Base-by-base conservation (phyloP, 306 rosid species). In the Acmispon strigosus region DNA sequence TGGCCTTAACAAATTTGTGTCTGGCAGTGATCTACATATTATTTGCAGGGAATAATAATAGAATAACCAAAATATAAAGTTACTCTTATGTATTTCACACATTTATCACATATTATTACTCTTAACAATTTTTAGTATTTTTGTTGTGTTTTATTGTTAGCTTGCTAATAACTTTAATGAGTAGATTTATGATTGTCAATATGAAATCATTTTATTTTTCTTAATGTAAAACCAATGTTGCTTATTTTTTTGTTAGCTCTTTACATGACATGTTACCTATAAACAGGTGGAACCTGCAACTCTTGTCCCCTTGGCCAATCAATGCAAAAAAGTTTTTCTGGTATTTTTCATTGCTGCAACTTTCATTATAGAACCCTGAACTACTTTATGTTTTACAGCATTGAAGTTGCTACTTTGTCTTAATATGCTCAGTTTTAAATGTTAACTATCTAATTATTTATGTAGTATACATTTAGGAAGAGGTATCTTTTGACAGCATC, bases 271-370 rank as follows among this genome's bases (percentile, higher is more conserved):
- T 29, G 50, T 70, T 48, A 59, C 48, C 66, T 48, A 18, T 65
- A 7, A 64, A 75, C 84, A 92, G 98, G 96, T 90, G 82, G 98
- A 93, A 76, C 91, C 94, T 49, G 96, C 98, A 19, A 87, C 89
- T 59, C 97, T 90, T 77, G 90, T 93, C 82, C 97, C 98, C 15
- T 62, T 93, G 82, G 88, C 92, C 64, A 93, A 88, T 87, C 89
- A 87, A 78, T 93, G 97, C 89, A 93, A 87, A 78, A 95, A 93
- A 85, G 90, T 90, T 66, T 93, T 88, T 78, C 96, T 93, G 96
- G 98, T 93, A 87, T 44, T 37, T 60, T 72, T 69, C 41, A 20
- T 75, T 68, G 19, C 54, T 64, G 11, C 61, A 67, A 14, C 58
- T 79, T 49, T 62, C 61, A 0, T 70, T 62, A 42, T 48, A 47